Evolutionary conservation across 768 basidiomycete genomes (phyloP), one percentile per base, ranked within the genome.

Genomic region (Glaciozyma martinii): DNA sequence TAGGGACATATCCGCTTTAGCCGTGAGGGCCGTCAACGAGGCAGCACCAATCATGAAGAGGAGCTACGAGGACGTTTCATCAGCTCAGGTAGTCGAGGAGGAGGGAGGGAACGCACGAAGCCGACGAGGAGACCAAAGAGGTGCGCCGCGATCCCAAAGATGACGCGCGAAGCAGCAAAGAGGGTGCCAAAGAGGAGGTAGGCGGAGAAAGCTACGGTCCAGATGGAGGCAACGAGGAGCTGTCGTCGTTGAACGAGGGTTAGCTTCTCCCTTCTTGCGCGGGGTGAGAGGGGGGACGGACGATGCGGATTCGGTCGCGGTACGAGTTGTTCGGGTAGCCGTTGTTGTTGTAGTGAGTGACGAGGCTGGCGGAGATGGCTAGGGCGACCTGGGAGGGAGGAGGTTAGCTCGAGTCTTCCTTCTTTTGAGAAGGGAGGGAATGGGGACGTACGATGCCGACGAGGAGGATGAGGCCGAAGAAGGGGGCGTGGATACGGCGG

Each of bases 41-140:
- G 76, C 66, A 1, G 72, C 50, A 23, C 77, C 76, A 67, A 77
- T 75, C 21, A 77, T 53, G 74, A 74, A 76, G 29, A 78, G 72
- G 70, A 78, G 71, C 67, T 71, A 61, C 42, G 49, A 32, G 27
- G 27, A 6, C 15, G 32, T 7, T 30, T 7, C 8, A 8, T 40
- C 3, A 40, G 23, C 55, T n/a, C 23, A n/a, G n/a, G n/a, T 40
- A 5, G 55, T 54, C 6, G 44, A 3, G 49, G 21, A 5, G 30
- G 10, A 42, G 33, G 5, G 9, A n/a, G 37, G 27, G 3, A 33
- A 57, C 69, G 23, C 29, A 74, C 71, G 63, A 78, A 78, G n/a
- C 70, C 71, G 66, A 78, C 75, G n/a, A 67, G 63, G 54, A 74
- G 62, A 27, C 73, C 67, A 59, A 77, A 54, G 58, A 76, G 65